Evolutionary conservation across 1,139 yeast species (phyloP), one percentile per base, ranked within the genome.

Genomic region (Blastobotrys ciferrii): DNA sequence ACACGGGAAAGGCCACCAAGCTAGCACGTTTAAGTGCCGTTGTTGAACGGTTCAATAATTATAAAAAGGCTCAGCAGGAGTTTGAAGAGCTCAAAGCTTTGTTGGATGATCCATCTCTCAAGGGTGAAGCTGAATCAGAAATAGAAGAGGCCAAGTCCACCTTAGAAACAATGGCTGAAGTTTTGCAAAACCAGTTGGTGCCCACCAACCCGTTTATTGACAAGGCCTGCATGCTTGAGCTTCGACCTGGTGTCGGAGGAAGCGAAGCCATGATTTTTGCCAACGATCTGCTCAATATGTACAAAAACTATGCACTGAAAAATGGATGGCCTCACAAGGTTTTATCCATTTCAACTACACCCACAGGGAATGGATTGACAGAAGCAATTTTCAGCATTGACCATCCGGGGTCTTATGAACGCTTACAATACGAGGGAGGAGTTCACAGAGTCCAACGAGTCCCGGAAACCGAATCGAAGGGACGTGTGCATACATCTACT

Each of bases 211-310:
- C 83, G 43, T 87, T 86, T 63, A 77, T 84, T 2, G 95, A 87
- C 48, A 81, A 79, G 52, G 82, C 95, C 0, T 84, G 96, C 45
- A 73, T 92, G 12, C 59, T 92, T 15, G 99, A 92, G 65, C 67
- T 92, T 23, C 75, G 98, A 49, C 97, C 98, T 0, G 98, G 99
- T 1, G 91, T 92, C 1, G 98, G 99, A 12, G 99, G 99, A 1
- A 78, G 82, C 4, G 99, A 92, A 61, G 98, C 98, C 0, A 81
- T 84, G 64, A 75, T 92, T 5, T 92, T 92, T 65, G 80, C 98
- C 0, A 77, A 76, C 43, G 95, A 94, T 63, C 69, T 92, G 53
- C 67, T 89, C 54, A 74, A 77, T 50, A 88, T 94, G 98, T 92
- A 92, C 66, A 71, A 77, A 28, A 82, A 79, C 54, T 89, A 80